Conservation (phyloP, 1,284 basidiomycete species). For the Sanghuangporus sanghuang region DNA sequence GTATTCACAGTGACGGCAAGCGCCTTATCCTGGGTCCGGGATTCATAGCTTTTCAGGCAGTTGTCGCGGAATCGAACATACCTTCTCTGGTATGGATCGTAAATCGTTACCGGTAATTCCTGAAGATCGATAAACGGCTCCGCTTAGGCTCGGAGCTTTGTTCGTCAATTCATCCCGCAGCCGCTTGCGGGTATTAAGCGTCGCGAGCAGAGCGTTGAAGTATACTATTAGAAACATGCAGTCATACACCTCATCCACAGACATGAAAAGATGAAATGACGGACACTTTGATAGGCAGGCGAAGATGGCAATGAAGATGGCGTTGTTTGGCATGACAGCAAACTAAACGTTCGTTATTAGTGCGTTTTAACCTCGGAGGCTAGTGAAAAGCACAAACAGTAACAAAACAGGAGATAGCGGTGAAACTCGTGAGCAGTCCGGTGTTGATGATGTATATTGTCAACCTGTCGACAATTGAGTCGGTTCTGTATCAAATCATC, state of each 20-base stretch:
- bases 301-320: background rate
- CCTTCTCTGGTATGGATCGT: too few relatives aligned
- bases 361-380: background rate
- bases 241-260: background rate
- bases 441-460: slow-evolving; percentile 16
- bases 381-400: background rate
- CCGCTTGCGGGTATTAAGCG: background rate
- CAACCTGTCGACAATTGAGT: slow-evolving; percentile 6
- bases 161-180: background rate
- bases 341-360: background rate
- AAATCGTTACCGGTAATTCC: too few relatives aligned
- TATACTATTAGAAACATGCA: background rate
- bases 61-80: too few relatives aligned
- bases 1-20: too few relatives aligned
- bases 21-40: too few relatives aligned
- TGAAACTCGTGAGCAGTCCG: slow-evolving; percentile 14
- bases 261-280: background rate
- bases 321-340: background rate
- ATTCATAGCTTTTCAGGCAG: too few relatives aligned
- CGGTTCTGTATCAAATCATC: slow-evolving; percentile 5
- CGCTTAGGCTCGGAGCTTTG: background rate
- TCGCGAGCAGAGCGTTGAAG: slow-evolving; percentile 8
- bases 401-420: slow-evolving; percentile 4
- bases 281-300: background rate
- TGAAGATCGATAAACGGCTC: too few relatives aligned